phyloP scores from a whole-genome alignment of 108 stramenopile genomes.

The Chaetoceros muelleri region DNA sequence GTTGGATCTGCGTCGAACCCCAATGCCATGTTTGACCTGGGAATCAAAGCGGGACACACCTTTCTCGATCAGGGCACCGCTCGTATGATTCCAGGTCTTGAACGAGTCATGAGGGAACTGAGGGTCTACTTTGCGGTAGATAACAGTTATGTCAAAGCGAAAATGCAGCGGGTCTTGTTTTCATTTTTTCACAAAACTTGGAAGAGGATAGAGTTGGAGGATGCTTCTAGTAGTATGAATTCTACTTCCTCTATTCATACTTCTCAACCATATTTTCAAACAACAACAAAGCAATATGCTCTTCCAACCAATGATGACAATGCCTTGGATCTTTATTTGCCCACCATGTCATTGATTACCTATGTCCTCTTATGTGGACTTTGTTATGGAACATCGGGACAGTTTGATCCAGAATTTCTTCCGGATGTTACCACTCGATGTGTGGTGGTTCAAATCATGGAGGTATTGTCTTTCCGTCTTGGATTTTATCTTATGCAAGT shows the following conservation, averaged over 20 bases:
- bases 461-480: constrained; percentile 79
- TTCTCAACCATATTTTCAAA: constrained; percentile 4
- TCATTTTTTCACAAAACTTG: constrained; percentile 78
- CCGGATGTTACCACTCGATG: constrained; percentile 84
- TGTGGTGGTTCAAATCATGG: constrained; percentile 78
- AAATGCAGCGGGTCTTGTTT: constrained; percentile 81
- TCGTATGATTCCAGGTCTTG: constrained; percentile 71
- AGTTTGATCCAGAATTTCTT: constrained; percentile 89
- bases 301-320: constrained; percentile 85
- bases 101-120: constrained; percentile 51
- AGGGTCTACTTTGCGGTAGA: constrained; percentile 92
- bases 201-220: constrained; percentile 40
- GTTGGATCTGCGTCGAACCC: constrained; percentile 19
- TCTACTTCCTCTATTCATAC: too few species aligned
- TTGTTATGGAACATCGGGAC: constrained; percentile 75
- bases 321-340: constrained; percentile 96
- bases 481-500: constrained; percentile 85
- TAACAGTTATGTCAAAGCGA: constrained; percentile 85
- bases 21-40: constrained; percentile 40
- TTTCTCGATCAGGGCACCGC: constrained; percentile 36
- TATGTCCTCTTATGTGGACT: constrained; percentile 90
- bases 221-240: background rate
- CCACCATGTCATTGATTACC: constrained; percentile 90
- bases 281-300: constrained; percentile 30
- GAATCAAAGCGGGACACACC: constrained; percentile 35